phyloP scores from a whole-genome alignment of 495 filamentous ascomycete genomes.

The Podospora appendiculata region DNA sequence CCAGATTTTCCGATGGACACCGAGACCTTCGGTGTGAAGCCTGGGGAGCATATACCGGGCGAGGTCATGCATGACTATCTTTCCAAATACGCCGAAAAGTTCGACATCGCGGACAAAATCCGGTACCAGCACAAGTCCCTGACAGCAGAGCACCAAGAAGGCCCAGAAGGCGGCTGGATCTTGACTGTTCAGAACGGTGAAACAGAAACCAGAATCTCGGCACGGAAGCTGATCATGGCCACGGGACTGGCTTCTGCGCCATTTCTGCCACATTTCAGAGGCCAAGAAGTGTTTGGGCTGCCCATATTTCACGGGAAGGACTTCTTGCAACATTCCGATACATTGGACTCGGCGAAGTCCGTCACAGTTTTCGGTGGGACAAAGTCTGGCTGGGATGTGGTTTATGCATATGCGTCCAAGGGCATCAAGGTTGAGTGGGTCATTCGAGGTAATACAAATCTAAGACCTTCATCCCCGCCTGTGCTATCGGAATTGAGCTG shows the following conservation, averaged over 20 bases:
- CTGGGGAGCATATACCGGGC: constrained; percentile 63
- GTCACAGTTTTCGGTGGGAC: constrained; percentile 62
- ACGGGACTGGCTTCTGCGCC: constrained; percentile 31
- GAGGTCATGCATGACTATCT: constrained; percentile 59
- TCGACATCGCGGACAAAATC: constrained; percentile 46
- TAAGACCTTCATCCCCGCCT: too few species aligned
- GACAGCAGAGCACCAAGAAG: constrained; percentile 38
- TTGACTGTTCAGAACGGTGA: constrained; percentile 21
- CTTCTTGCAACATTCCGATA: constrained; percentile 29
- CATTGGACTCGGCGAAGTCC: constrained; percentile 22
- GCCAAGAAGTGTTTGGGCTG: constrained; percentile 30
- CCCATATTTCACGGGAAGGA: constrained; percentile 60
- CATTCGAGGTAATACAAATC: constrained; percentile 47
- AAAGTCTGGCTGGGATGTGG: constrained; percentile 74
- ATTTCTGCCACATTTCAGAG: constrained; percentile 28
- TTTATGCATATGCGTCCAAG: constrained; percentile 55
- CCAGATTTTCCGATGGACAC: constrained; percentile 66
- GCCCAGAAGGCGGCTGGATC: constrained; percentile 28
- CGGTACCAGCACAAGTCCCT: constrained; percentile 46
- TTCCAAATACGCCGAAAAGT: constrained; percentile 51
- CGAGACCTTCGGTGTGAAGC: constrained; percentile 49
- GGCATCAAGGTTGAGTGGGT: constrained; percentile 70
- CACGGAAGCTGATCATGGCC: constrained; percentile 27
- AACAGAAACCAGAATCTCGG: constrained; percentile 11
- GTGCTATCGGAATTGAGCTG: too few species aligned